Conservation (phyloP, 768 basidiomycete species). For the Crepidotus variabilis region DNA sequence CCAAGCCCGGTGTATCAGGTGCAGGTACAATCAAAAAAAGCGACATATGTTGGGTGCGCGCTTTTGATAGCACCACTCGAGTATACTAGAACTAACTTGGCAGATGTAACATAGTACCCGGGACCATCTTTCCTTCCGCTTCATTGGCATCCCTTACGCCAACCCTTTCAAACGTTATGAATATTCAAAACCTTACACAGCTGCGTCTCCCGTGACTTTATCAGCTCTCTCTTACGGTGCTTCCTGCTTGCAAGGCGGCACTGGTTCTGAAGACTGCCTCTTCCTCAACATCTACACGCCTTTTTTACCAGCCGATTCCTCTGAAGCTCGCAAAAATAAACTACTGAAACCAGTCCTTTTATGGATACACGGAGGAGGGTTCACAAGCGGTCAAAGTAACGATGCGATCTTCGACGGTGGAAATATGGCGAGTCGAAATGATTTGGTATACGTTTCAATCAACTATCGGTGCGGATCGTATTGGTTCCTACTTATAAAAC, state of each 20-base stretch:
- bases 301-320: conserved; percentile 21
- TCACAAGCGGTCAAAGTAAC: conserved; percentile 34
- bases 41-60: conserved; percentile 20
- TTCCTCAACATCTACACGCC: conserved; percentile 47
- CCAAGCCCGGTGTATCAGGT: conserved; percentile 19
- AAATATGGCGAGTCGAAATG: conserved; percentile 38
- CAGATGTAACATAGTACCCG: conserved; percentile 31
- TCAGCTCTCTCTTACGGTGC: conserved; percentile 29
- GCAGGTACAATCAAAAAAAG: conserved; percentile 20
- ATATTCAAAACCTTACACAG: conserved; percentile 32
- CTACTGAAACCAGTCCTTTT: conserved; percentile 40
- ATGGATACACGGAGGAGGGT: conserved; percentile 50
- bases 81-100: no score
- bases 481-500: conserved; percentile 11
- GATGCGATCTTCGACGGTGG: conserved; percentile 41
- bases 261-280: conserved; percentile 38
- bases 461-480: conserved; percentile 33
- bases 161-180: conserved; percentile 36
- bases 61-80: background rate
- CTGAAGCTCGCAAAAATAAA: conserved; percentile 4
- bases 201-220: conserved; percentile 19
- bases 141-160: conserved; percentile 50
- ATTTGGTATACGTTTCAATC: conserved; percentile 36
- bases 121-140: conserved; percentile 49
- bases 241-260: conserved; percentile 25